A percentile compares a stretch with the other conserved stretches of the same genome.
phyloP scores from a whole-genome alignment of 2,329 filamentous ascomycete genomes.

The Shiraia sp. region DNA sequence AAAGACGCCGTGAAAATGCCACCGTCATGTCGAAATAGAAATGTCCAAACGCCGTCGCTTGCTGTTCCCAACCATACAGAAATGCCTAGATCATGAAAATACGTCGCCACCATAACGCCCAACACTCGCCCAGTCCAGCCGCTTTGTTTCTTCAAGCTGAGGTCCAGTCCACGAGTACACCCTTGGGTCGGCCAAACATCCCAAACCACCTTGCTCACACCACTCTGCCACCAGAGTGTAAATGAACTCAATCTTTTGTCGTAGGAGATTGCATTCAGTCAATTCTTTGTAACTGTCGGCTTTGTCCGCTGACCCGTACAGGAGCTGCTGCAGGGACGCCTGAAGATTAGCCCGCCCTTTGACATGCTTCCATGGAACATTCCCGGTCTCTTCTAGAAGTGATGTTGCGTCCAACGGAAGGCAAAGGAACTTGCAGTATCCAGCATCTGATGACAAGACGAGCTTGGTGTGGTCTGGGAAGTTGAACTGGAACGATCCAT shows the following conservation, averaged over 20 bases:
- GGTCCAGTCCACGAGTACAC: conserved; percentile 50
- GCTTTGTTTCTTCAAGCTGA: conserved; percentile 49
- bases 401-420: conserved; percentile 71
- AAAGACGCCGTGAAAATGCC: conserved; percentile 38
- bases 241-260: conserved; percentile 75
- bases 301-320: conserved; percentile 61
- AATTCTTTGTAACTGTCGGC: conserved; percentile 58
- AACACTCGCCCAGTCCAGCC: conserved; percentile 54
- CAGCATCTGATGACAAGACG: conserved; percentile 74
- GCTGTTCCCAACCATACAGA: conserved; percentile 14
- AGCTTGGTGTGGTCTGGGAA: conserved; percentile 89
- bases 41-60: conserved; percentile 38
- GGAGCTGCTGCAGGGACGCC: conserved; percentile 71
- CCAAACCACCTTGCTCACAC: conserved; percentile 70
- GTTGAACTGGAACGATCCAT: conserved; percentile 83
- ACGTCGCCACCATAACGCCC: conserved; percentile 54
- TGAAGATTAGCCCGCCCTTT: conserved; percentile 72
- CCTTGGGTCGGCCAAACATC: conserved; percentile 48
- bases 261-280: conserved; percentile 71
- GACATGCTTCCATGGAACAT: conserved; percentile 66
- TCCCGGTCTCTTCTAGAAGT: conserved; percentile 65
- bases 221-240: conserved; percentile 70
- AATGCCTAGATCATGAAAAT: conserved; percentile 29
- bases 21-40: conserved; percentile 22
- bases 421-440: conserved; percentile 77